A percentile compares a stretch with the other conserved stretches of the same genome.
phyloP scores from a whole-genome alignment of 2,329 filamentous ascomycete genomes.

The Lecanicillium sp. region DNA sequence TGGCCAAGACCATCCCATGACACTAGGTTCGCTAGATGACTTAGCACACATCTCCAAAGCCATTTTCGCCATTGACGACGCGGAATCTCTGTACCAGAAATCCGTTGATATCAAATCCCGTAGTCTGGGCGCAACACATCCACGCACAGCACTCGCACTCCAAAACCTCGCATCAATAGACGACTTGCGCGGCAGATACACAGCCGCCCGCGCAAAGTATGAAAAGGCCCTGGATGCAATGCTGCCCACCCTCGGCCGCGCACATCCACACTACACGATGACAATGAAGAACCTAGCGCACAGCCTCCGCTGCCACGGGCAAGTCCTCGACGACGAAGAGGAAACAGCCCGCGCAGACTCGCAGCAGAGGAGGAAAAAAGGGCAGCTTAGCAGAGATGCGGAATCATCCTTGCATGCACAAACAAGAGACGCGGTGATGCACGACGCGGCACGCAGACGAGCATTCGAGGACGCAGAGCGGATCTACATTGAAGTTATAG shows the following conservation, averaged over 20 bases:
- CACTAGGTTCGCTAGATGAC: conserved; percentile 18
- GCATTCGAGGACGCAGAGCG: conserved; percentile 16
- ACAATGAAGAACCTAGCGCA: conserved; percentile 17
- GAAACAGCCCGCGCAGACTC: background rate
- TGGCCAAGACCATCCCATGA: conserved; percentile 17
- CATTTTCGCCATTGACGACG: conserved; percentile 18
- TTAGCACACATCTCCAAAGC: conserved; percentile 16
- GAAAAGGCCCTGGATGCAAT: conserved; percentile 15
- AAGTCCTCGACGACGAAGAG: conserved; percentile 8
- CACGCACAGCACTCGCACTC: conserved; percentile 15
- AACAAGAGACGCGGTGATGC: conserved; percentile 5
- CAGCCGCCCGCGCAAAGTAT: conserved; percentile 14
- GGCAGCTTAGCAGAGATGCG: background rate
- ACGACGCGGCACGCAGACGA: conserved; percentile 8
- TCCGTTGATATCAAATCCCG: conserved; percentile 16
- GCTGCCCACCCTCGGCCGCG: conserved; percentile 13
- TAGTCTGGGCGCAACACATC: conserved; percentile 15
- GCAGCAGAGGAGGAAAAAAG: no score
- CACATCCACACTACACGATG: conserved; percentile 15
- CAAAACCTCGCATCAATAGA: conserved; percentile 19
- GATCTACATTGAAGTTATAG: conserved; percentile 17
- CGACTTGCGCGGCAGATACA: conserved; percentile 14
- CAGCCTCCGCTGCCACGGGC: conserved; percentile 12
- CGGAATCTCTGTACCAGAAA: conserved; percentile 17
- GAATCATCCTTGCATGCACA: background rate